Conservation (phyloP, 768 basidiomycete species). For the Mycena vulgaris region DNA sequence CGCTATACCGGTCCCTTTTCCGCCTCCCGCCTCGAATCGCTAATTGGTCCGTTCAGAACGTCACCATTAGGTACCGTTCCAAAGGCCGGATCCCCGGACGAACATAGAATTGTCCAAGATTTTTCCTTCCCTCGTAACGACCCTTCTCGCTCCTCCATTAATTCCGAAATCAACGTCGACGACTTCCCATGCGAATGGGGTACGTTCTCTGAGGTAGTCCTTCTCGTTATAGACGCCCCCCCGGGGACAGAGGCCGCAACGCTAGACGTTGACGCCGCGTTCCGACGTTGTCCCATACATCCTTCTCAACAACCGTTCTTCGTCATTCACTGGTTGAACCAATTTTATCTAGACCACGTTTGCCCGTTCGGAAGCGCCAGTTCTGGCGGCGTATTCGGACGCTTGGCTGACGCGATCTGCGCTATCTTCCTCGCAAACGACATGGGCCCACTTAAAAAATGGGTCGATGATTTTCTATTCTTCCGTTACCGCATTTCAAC, state of each 20-base stretch:
- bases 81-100: conserved; percentile 34
- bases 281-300: conserved; percentile 49
- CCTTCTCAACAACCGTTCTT: conserved; percentile 46
- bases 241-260: conserved; percentile 52
- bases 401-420: conserved; percentile 46
- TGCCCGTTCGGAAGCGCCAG: conserved; percentile 47
- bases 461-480: conserved; percentile 56
- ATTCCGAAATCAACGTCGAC: conserved; percentile 43
- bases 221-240: conserved; percentile 49
- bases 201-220: conserved; percentile 45
- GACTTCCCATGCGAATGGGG: conserved; percentile 50
- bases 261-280: conserved; percentile 57
- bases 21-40: conserved; percentile 23
- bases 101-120: conserved; percentile 45
- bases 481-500: conserved; percentile 39
- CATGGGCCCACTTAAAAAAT: conserved; percentile 46
- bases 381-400: conserved; percentile 49
- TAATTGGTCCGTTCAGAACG: conserved; percentile 41
- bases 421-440: conserved; percentile 36
- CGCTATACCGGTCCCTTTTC: conserved; percentile 40
- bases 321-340: conserved; percentile 41
- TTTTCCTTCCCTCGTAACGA: conserved; percentile 33
- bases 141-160: conserved; percentile 40
- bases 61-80: conserved; percentile 41
- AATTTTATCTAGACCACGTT: conserved; percentile 47